A percentile compares a stretch with the other conserved stretches of the same genome.
phyloP scores from a whole-genome alignment of 2,329 filamentous ascomycete species.

The Furcasterigmium furcatum region DNA sequence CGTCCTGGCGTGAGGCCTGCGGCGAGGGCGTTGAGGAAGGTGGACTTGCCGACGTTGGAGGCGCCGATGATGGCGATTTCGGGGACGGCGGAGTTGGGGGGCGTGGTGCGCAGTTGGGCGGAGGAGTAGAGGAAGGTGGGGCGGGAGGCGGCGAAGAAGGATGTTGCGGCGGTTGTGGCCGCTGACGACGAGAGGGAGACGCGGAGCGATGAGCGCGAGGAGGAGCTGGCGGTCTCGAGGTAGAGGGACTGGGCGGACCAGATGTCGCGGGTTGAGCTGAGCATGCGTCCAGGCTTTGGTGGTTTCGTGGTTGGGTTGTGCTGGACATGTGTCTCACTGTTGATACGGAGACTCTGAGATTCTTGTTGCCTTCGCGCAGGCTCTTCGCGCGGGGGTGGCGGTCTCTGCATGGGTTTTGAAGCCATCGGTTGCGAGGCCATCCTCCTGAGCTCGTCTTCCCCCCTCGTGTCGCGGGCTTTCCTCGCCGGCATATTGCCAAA shows the following conservation, averaged over 20 bases:
- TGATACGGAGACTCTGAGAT: no score
- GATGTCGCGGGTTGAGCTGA: slow-evolving; percentile 2
- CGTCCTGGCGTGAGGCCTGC: slow-evolving; percentile 34
- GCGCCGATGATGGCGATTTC: slow-evolving; percentile 79
- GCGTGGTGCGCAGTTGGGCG: slow-evolving; percentile 42
- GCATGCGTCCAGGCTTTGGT: neutral
- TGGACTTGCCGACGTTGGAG: slow-evolving; percentile 87
- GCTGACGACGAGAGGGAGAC: slow-evolving; percentile 47
- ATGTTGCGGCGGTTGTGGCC: neutral
- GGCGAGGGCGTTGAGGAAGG: slow-evolving; percentile 75
- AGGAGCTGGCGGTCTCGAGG: neutral
- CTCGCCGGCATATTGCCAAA: no score
- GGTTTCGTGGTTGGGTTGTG: neutral
- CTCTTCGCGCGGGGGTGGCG: neutral
- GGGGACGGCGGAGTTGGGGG: slow-evolving; percentile 46
- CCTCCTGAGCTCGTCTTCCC: no score
- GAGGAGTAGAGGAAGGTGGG: slow-evolving; percentile 46
- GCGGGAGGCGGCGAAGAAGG: neutral
- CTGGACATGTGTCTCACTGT: no score
- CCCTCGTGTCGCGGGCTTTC: no score
- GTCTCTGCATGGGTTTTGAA: neutral
- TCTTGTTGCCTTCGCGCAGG: no score
- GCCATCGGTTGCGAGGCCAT: no score
- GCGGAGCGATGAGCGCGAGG: neutral
- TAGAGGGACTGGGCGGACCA: slow-evolving; percentile 1